These are phyloP conservation scores for Aspergillus pseudoglaucus DNA, from an alignment of 2,329 filamentous ascomycete species.

Conservation along the genomic window DNA sequence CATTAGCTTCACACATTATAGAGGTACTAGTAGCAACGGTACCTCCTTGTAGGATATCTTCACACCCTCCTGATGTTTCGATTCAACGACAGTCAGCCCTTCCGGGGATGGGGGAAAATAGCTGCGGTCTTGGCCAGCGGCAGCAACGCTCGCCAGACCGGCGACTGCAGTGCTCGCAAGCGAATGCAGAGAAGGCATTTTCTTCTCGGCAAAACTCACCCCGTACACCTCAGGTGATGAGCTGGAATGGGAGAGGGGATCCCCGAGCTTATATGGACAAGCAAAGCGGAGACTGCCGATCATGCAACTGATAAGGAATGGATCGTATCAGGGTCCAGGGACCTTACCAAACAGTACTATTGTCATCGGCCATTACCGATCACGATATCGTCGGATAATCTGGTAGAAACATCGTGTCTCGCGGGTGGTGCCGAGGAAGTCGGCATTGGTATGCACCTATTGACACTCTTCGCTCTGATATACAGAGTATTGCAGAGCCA, in stretches of 20 bases:
- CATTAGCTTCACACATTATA: neutral
- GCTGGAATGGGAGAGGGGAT: too few species aligned
- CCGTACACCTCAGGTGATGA: too few species aligned
- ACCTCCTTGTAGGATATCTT: slow-evolving; percentile 44
- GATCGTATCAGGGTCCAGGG: neutral
- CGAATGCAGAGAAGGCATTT: neutral
- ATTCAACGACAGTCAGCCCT: slow-evolving; percentile 36
- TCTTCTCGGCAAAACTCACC: too few species aligned
- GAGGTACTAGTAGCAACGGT: too few species aligned
- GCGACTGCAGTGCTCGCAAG: slow-evolving; percentile 3
- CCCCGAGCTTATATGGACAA: too few species aligned
- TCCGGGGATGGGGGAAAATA: slow-evolving; percentile 39
- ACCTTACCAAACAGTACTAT: neutral
- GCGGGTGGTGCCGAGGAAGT: too few species aligned
- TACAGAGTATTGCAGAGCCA: too few species aligned
- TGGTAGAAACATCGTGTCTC: too few species aligned
- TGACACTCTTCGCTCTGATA: too few species aligned
- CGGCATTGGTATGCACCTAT: too few species aligned
- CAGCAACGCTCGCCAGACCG: slow-evolving; percentile 13
- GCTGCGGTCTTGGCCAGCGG: slow-evolving; percentile 17
- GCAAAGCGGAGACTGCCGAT: neutral
- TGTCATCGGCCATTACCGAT: neutral
- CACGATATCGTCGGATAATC: too few species aligned
- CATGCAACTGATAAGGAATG: neutral
- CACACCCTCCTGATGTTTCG: slow-evolving; percentile 38